A percentile compares a stretch with the other conserved stretches of the same genome.
phyloP scores from a whole-genome alignment of 2,329 filamentous ascomycete genomes.

The Colletotrichum karsti region DNA sequence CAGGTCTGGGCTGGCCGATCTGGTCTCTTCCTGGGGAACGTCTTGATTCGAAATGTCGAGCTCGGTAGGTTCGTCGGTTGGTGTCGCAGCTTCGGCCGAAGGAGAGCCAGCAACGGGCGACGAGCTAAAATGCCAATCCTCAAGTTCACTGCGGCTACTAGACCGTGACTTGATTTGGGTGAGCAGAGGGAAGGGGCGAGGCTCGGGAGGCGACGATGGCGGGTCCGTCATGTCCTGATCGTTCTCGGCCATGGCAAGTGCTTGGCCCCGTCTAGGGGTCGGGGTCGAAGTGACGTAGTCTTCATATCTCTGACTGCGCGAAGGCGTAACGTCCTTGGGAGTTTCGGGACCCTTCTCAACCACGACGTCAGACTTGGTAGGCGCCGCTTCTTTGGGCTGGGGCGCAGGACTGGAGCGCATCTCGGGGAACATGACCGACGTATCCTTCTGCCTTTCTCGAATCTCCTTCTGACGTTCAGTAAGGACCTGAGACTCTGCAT shows the following conservation, averaged over 20 bases:
- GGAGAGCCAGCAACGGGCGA: conserved; percentile 65
- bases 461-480: conserved; percentile 85
- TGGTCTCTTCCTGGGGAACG: conserved; percentile 22
- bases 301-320: conserved; percentile 51
- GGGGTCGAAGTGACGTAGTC: conserved; percentile 68
- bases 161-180: conserved; percentile 62
- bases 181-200: conserved; percentile 59
- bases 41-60: conserved; percentile 22
- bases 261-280: conserved; percentile 65
- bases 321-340: conserved; percentile 53
- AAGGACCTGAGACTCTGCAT: conserved; percentile 74
- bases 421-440: conserved; percentile 70
- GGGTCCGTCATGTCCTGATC: conserved; percentile 59
- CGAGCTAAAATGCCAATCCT: conserved; percentile 63
- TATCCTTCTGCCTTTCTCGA: conserved; percentile 75
- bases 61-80: conserved; percentile 27
- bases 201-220: conserved; percentile 67
- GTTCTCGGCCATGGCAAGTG: conserved; percentile 54
- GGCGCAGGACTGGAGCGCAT: conserved; percentile 63
- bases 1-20: conserved; percentile 12
- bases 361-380: conserved; percentile 1
- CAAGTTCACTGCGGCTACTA: conserved; percentile 46
- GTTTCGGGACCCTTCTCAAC: conserved; percentile 27
- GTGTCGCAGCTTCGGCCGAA: conserved; percentile 28
- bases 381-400: conserved; percentile 22